These are phyloP conservation scores for Mycoemilia scoparia DNA, from an alignment of 192 early-diverging fungal species.

Conservation along the genomic window DNA sequence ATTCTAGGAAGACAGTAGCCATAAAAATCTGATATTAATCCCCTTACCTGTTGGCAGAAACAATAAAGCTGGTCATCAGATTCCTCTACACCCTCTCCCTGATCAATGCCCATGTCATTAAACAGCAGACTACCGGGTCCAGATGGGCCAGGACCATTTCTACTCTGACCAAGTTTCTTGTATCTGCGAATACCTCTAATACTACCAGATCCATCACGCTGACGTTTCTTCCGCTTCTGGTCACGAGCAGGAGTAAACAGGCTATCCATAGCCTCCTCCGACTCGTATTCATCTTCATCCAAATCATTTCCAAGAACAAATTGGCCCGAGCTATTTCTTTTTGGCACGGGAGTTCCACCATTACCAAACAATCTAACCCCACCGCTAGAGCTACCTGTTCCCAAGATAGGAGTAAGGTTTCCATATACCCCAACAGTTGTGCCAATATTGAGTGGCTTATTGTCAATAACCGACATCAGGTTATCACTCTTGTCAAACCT, in stretches of 20 bases:
- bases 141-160: conserved; percentile 19
- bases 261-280: conserved; percentile 4
- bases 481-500: conserved; percentile 27
- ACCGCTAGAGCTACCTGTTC: background rate
- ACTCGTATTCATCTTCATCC: conserved; percentile 7
- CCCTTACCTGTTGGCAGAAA: conserved; percentile 29
- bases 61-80: conserved; percentile 34
- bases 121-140: conserved; percentile 16
- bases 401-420: background rate
- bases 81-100: conserved; percentile 16
- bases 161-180: too few species aligned
- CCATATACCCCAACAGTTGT: background rate
- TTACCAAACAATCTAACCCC: conserved; percentile 6
- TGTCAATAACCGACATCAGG: conserved; percentile 3
- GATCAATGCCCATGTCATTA: conserved; percentile 20
- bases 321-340: conserved; percentile 14
- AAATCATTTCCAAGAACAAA: conserved; percentile 10
- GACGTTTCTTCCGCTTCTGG: conserved; percentile 9
- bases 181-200: conserved; percentile 5
- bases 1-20: too few species aligned
- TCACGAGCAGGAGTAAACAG: conserved; percentile 20
- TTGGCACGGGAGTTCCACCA: conserved; percentile 18
- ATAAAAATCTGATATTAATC: too few species aligned
- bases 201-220: background rate
- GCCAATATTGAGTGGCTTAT: background rate